Conservation (phyloP, 1,284 basidiomycete species). For the Ceratobasidium sp. region DNA sequence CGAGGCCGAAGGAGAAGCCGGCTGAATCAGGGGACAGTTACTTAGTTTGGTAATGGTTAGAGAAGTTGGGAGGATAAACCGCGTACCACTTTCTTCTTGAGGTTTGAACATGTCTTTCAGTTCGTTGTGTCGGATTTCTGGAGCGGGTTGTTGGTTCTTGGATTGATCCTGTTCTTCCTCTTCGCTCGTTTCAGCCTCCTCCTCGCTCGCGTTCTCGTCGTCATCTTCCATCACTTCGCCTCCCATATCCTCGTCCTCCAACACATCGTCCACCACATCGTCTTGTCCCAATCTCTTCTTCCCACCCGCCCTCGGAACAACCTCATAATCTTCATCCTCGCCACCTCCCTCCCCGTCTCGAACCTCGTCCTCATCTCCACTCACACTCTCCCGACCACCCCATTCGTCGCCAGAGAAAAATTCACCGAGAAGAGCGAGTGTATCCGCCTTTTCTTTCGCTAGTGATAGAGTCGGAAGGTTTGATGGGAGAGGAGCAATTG, state of each 20-base stretch:
- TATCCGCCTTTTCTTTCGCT: constrained; percentile 26
- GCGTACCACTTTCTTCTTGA: constrained; percentile 48
- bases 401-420: constrained; percentile 50
- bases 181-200: not conserved
- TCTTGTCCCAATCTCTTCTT: no score
- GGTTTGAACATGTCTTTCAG: constrained; percentile 52
- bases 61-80: not conserved
- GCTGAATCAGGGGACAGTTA: no score
- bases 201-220: not conserved
- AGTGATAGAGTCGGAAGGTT: not conserved
- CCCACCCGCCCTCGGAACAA: constrained; percentile 45
- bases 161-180: constrained; percentile 36
- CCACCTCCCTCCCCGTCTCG: constrained; percentile 37
- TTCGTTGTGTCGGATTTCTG: constrained; percentile 27
- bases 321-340: constrained; percentile 43
- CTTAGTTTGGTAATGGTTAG: no score
- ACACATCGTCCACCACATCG: not conserved
- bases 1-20: not conserved
- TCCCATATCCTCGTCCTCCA: not conserved
- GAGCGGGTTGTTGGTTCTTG: constrained; percentile 46
- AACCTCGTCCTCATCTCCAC: constrained; percentile 40
- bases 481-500: not conserved
- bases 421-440: constrained; percentile 38
- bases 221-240: constrained; percentile 6
- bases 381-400: constrained; percentile 49